phyloP scores from a whole-genome alignment of 495 filamentous ascomycete species.

The Lichenothelia convexa region DNA sequence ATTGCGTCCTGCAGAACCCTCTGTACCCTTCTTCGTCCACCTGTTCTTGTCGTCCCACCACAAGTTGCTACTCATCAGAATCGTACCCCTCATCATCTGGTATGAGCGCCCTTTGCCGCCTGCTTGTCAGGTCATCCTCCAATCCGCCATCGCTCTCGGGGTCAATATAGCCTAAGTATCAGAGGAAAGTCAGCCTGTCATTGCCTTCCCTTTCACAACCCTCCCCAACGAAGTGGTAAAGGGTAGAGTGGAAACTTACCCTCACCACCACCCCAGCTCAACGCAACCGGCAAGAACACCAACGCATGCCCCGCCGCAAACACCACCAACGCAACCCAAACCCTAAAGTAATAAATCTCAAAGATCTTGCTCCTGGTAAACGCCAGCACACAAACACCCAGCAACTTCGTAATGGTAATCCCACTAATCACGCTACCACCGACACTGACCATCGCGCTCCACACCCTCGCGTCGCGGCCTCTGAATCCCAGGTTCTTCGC shows the following conservation, averaged over 20 bases:
- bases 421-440: slow-evolving; percentile 87
- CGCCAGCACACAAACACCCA: slow-evolving; percentile 82
- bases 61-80: slow-evolving; percentile 19
- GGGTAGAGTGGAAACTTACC: slow-evolving; percentile 28
- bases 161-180: slow-evolving; percentile 50
- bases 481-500: slow-evolving; percentile 45
- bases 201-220: slow-evolving; percentile 2
- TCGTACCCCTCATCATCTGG: slow-evolving; percentile 27
- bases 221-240: too few species aligned
- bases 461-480: slow-evolving; percentile 67
- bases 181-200: slow-evolving; percentile 4
- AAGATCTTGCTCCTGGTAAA: slow-evolving; percentile 97
- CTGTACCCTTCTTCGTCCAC: too few species aligned
- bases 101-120: slow-evolving; percentile 24
- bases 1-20: too few species aligned
- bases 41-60: too few species aligned
- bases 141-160: slow-evolving; percentile 67
- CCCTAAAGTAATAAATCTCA: slow-evolving; percentile 95
- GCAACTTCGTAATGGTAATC: slow-evolving; percentile 85
- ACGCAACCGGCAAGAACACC: slow-evolving; percentile 76
- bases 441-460: slow-evolving; percentile 83
- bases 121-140: slow-evolving; percentile 53
- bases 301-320: slow-evolving; percentile 82
- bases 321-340: slow-evolving; percentile 80
- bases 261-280: slow-evolving; percentile 72